phyloP scores from a whole-genome alignment of 305 asterid genomes.

The Solanum aculeatissimum region DNA sequence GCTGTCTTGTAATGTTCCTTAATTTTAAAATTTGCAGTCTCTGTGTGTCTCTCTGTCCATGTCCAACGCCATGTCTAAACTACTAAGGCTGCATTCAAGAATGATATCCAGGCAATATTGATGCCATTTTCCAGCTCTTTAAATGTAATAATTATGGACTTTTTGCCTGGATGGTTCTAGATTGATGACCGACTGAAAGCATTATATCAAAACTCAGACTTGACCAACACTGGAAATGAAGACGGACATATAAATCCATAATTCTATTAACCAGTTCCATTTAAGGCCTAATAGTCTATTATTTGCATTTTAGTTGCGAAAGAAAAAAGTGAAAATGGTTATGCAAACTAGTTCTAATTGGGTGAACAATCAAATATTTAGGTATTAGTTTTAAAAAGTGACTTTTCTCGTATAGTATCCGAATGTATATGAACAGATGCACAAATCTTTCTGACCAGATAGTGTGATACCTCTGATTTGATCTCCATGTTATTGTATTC shows the following conservation, averaged over 20 bases:
- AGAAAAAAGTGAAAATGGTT: not conserved
- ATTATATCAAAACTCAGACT: not conserved
- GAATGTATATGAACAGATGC: not conserved
- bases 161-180: not conserved
- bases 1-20: not conserved
- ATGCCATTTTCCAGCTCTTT: not conserved
- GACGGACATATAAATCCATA: not conserved
- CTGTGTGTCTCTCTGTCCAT: not conserved
- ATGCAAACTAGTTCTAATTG: not conserved
- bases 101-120: not conserved
- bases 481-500: conserved; percentile 18
- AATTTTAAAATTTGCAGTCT: not conserved
- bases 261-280: not conserved
- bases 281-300: not conserved
- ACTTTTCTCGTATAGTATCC: not conserved
- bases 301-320: not conserved
- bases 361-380: not conserved
- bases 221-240: not conserved
- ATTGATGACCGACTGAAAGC: not conserved
- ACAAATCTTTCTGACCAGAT: conserved; percentile 6
- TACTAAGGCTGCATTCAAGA: not conserved
- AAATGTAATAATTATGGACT: not conserved
- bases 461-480: conserved; percentile 15
- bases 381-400: not conserved
- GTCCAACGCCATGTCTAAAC: not conserved